A percentile compares a stretch with the other conserved stretches of the same genome.
These are phyloP conservation scores for Petunia secreta DNA, from an alignment of 257 asterid species.

Conservation along the genomic window DNA sequence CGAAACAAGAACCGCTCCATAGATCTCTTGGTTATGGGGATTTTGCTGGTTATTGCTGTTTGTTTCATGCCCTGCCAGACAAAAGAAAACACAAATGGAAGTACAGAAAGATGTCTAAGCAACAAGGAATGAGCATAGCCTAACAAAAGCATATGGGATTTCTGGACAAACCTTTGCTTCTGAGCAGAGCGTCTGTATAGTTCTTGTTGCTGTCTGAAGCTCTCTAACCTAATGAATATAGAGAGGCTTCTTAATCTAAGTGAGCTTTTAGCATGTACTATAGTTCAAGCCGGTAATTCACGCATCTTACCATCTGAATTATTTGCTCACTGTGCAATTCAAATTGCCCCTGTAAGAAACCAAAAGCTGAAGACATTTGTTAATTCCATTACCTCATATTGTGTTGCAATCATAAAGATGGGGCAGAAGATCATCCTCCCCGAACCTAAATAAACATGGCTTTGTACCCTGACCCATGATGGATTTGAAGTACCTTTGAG, in stretches of 20 bases:
- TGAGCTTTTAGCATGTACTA: background rate
- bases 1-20: constrained; percentile 88
- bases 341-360: constrained; percentile 69
- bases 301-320: constrained; percentile 65
- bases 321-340: constrained; percentile 65
- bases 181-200: constrained; percentile 79
- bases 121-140: constrained; percentile 14
- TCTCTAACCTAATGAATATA: constrained; percentile 61
- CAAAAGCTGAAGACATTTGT: constrained; percentile 59
- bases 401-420: constrained; percentile 18
- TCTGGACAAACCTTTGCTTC: constrained; percentile 74
- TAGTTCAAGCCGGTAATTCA: constrained; percentile 26
- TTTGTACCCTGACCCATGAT: constrained; percentile 16
- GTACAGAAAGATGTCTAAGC: constrained; percentile 15
- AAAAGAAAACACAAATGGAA: constrained; percentile 25
- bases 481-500: constrained; percentile 61
- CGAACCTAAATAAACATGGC: background rate
- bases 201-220: constrained; percentile 91
- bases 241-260: constrained; percentile 26
- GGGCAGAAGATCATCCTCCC: background rate
- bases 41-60: constrained; percentile 71
- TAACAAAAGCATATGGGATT: constrained; percentile 24
- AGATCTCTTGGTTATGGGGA: constrained; percentile 86
- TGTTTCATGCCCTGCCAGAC: constrained; percentile 68
- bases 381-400: constrained; percentile 25